A percentile compares a stretch with the other conserved stretches of the same genome.
Conservation (phyloP, 2,329 filamentous ascomycete species). For the Neurospora sp. region DNA sequence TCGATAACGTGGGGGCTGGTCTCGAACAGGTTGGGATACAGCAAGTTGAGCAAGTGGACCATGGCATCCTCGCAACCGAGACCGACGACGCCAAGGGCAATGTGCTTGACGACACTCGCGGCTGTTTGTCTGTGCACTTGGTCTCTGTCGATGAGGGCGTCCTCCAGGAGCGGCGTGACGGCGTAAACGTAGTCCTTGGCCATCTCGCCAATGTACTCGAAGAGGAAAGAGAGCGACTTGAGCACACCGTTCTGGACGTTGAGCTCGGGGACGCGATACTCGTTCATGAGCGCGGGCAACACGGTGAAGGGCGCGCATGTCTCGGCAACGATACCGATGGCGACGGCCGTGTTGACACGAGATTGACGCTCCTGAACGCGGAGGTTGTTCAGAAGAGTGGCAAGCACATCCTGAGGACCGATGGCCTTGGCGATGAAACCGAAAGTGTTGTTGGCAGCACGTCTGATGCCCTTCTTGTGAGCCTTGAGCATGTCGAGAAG, state of each 20-base stretch:
- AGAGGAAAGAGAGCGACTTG: constrained; percentile 92
- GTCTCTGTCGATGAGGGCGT: constrained; percentile 93
- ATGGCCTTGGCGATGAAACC: constrained; percentile 99
- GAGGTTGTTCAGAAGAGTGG: constrained; percentile 91
- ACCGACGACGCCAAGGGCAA: constrained; percentile 93
- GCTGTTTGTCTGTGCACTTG: constrained; percentile 97
- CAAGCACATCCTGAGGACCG: constrained; percentile 91
- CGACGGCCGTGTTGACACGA: constrained; percentile 95
- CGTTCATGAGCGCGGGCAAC: constrained; percentile 97
- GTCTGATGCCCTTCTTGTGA: constrained; percentile 97
- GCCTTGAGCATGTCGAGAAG: constrained; percentile 98
- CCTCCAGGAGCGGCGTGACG: constrained; percentile 88
- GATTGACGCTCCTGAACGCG: constrained; percentile 96
- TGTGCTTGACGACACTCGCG: constrained; percentile 93
- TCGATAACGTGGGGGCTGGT: constrained; percentile 98
- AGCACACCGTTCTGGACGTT: constrained; percentile 98
- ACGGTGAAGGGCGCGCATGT: constrained; percentile 98
- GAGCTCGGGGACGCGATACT: constrained; percentile 94
- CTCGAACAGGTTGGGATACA: constrained; percentile 96
- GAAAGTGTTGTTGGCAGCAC: constrained; percentile 98
- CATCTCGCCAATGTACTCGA: constrained; percentile 99
- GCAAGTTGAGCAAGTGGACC: constrained; percentile 90
- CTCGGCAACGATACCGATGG: constrained; percentile 96
- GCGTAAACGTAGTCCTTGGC: constrained; percentile 99
- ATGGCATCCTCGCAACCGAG: constrained; percentile 97